These are phyloP conservation scores for Xylaria sp. DNA, from an alignment of 2,329 filamentous ascomycete genomes.

Conservation along the genomic window DNA sequence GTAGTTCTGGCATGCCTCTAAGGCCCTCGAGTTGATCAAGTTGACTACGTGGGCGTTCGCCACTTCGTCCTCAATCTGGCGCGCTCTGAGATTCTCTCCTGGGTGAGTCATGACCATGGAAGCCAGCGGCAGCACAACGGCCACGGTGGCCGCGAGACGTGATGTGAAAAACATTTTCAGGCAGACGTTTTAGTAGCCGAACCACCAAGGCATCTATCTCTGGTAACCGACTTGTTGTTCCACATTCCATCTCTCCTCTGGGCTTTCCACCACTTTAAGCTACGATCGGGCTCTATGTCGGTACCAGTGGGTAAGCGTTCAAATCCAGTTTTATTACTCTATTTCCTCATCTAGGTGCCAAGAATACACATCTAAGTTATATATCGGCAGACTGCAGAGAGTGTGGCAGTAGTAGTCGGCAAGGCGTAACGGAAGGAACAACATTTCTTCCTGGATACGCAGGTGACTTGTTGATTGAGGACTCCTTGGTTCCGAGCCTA, in stretches of 20 bases:
- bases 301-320: background rate
- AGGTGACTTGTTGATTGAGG: conserved; percentile 21
- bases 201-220: background rate
- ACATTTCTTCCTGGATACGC: conserved; percentile 26
- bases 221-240: background rate
- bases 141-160: conserved; percentile 40
- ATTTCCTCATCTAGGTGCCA: conserved; percentile 33
- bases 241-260: background rate
- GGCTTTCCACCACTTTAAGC: conserved; percentile 31
- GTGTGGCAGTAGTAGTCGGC: conserved; percentile 33
- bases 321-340: conserved; percentile 28
- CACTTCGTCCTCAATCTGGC: conserved; percentile 45
- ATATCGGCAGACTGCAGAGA: conserved; percentile 30
- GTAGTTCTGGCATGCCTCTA: conserved; percentile 54
- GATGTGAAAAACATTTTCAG: conserved; percentile 41
- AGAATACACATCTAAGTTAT: conserved; percentile 18
- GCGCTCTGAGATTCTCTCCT: conserved; percentile 46
- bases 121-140: conserved; percentile 41
- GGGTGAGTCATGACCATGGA: conserved; percentile 45
- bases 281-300: background rate
- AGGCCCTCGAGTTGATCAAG: conserved; percentile 48
- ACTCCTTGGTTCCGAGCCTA: conserved; percentile 17
- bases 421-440: conserved; percentile 32
- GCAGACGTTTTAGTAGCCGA: background rate
- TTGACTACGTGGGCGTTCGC: conserved; percentile 47